phyloP scores from a whole-genome alignment of 106 monocot genomes.

The Triglochin maritima region DNA sequence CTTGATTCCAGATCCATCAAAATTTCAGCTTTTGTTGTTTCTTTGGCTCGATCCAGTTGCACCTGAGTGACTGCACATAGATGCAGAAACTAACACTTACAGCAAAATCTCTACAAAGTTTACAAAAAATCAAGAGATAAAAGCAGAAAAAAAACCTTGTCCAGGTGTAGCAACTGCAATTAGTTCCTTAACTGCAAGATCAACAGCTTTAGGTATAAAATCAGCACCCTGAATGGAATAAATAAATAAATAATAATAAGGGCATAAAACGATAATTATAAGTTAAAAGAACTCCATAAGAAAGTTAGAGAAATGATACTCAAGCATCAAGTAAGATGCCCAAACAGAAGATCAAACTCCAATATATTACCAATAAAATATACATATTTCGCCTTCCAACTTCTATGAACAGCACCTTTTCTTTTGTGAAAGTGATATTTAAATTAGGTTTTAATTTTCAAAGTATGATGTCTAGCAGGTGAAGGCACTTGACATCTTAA shows the following conservation, averaged over 20 bases:
- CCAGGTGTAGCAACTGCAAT: slow-evolving; percentile 63
- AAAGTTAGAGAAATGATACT: no score
- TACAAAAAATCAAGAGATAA: not conserved
- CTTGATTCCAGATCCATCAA: slow-evolving; percentile 79
- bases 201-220: slow-evolving; percentile 59
- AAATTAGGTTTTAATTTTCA: no score
- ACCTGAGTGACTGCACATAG: slow-evolving; percentile 48
- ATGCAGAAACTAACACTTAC: not conserved
- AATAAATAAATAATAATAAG: not conserved
- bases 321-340: no score
- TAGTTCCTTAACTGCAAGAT: slow-evolving; percentile 70
- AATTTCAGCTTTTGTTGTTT: slow-evolving; percentile 54
- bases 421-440: no score
- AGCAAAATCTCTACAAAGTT: not conserved
- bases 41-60: slow-evolving; percentile 73
- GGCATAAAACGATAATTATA: no score
- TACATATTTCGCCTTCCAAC: no score
- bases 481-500: no score
- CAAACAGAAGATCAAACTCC: no score
- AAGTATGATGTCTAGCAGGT: no score
- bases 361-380: no score
- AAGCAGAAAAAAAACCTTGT: slow-evolving; percentile 35
- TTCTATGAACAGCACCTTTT: no score
- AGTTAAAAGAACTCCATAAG: no score
- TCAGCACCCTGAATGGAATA: slow-evolving; percentile 31